Evolutionary conservation across 2,329 filamentous ascomycete species (phyloP).

Genomic region (Myrmaecium sp.): DNA sequence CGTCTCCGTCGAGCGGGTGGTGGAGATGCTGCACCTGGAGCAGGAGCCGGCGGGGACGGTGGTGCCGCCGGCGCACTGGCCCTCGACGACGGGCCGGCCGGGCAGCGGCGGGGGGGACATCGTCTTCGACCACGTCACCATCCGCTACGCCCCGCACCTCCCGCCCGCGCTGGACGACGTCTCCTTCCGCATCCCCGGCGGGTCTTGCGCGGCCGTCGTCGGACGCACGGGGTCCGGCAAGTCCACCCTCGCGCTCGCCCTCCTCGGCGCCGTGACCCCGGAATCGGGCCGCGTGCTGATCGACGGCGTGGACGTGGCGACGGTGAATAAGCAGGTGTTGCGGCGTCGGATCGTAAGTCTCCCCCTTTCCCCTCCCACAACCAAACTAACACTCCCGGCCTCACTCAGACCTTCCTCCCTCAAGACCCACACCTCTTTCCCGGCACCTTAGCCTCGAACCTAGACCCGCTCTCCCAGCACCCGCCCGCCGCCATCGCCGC

Average conservation of each 20-base stretch:
- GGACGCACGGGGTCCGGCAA: conserved; percentile 68
- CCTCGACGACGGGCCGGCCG: conserved; percentile 48
- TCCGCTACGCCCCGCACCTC: conserved; percentile 63
- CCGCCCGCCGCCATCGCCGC: conserved; percentile 35
- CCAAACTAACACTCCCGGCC: neutral
- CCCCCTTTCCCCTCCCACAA: neutral
- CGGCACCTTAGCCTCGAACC: conserved; percentile 42
- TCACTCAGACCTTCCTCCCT: conserved; percentile 38
- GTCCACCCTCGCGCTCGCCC: conserved; percentile 50
- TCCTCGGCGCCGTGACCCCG: conserved; percentile 38
- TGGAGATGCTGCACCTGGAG: conserved; percentile 64
- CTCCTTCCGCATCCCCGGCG: conserved; percentile 58
- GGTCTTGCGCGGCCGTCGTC: conserved; percentile 62
- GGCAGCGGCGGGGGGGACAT: conserved; percentile 44
- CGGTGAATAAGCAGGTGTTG: conserved; percentile 41
- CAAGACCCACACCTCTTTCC: conserved; percentile 52
- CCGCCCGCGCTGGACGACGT: conserved; percentile 55
- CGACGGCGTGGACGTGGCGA: conserved; percentile 42
- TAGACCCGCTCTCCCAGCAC: conserved; percentile 43
- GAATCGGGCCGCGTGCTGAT: conserved; percentile 39
- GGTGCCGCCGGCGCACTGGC: conserved; percentile 61
- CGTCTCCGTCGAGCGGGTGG: conserved; percentile 72
- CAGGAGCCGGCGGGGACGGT: conserved; percentile 53
- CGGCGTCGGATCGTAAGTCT: conserved; percentile 33
- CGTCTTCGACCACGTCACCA: conserved; percentile 57